These are phyloP conservation scores for Lithospermum erythrorhizon DNA, from an alignment of 257 asterid genomes.

Conservation along the genomic window DNA sequence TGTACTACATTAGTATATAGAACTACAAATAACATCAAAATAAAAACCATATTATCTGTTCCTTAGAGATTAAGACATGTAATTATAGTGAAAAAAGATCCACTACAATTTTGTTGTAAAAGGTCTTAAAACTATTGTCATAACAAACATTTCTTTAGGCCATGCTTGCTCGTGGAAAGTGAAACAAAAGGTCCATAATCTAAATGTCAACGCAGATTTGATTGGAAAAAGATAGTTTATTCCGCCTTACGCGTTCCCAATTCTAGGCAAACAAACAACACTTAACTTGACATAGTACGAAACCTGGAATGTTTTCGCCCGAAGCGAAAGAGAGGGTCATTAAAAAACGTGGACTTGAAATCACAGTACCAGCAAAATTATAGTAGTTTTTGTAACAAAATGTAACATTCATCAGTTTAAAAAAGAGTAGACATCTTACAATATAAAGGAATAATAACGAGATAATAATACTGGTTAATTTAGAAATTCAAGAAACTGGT, in stretches of 20 bases:
- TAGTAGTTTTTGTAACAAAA: too few species aligned
- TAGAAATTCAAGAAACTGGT: background rate
- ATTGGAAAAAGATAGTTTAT: too few species aligned
- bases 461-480: too few species aligned
- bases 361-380: constrained; percentile 58
- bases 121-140: too few species aligned
- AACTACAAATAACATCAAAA: too few species aligned
- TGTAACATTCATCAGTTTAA: too few species aligned
- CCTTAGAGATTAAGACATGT: background rate
- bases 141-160: background rate
- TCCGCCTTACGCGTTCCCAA: too few species aligned
- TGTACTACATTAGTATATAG: too few species aligned
- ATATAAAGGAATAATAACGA: too few species aligned
- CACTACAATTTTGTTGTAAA: background rate
- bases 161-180: background rate
- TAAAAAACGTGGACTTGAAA: constrained; percentile 45
- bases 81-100: background rate
- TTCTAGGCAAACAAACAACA: background rate
- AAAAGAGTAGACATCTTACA: background rate
- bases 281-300: background rate
- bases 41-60: background rate
- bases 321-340: constrained; percentile 52
- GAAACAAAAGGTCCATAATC: background rate
- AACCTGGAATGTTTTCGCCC: constrained; percentile 74
- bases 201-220: too few species aligned